Evolutionary conservation across 2,329 filamentous ascomycete species (phyloP), one percentile per base, ranked within the genome.

Genomic region (Alternaria atra): DNA sequence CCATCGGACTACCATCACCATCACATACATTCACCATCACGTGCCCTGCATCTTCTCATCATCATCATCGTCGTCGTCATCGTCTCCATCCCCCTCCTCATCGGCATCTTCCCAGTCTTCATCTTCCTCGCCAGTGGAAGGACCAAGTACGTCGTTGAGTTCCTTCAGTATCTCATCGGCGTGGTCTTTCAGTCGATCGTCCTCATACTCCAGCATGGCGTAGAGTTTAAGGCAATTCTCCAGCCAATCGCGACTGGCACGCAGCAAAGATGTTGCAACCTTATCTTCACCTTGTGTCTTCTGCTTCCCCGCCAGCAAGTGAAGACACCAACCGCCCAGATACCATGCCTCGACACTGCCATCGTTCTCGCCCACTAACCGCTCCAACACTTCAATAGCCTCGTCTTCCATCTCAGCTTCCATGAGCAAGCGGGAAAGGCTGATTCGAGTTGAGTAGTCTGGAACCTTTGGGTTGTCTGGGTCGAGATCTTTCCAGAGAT

Each of bases 311-410:
- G 91, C 91, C 64, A 91, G 83, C 60, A 97, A 86, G 76, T 93
- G 92, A 68, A 96, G 85, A 70, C 93, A 94, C 92, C 94, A 98
- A 4, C 95, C 96, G 43, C 95, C 95, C 5, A 99, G 85, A 80
- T 99, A 99, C 93, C 94, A 97, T 17, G 92, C 91, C 80, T 99
- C 95, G 20, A 99, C 91, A 77, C 94, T 97, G 74, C 91, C 86
- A 75, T 99, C 96, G 68, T 99, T 94, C 76, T 99, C 95, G 35
- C 87, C 84, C 39, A 97, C 88, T 54, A 99, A 83, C 55, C 92
- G 85, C 76, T 97, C 92, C 55, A 97, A 83, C 3, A 98, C 93
- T 58, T 91, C 87, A 59, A 97, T 87, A 0, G 95, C 94, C 64
- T 94, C 90, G 52, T 90, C 86, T 78, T 96, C 90, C 87, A 97